These are phyloP conservation scores for Rhodotorula glutinis DNA, from an alignment of 1,284 basidiomycete species.

Conservation along the genomic window DNA sequence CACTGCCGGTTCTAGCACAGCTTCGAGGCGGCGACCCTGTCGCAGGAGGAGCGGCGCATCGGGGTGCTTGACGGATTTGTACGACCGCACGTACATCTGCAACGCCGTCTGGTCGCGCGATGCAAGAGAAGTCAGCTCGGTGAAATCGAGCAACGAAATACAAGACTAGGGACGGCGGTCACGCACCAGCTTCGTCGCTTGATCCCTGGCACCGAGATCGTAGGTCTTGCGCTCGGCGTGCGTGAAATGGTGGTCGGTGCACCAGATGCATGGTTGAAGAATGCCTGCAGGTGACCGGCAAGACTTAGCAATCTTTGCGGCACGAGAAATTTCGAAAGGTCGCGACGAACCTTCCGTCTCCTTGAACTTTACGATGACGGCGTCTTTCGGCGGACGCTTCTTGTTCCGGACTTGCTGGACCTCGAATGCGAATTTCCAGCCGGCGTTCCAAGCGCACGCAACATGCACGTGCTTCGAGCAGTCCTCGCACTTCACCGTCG, in stretches of 20 bases:
- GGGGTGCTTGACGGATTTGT: conserved; percentile 68
- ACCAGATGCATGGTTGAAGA: conserved; percentile 76
- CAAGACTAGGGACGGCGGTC: background rate
- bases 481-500: conserved; percentile 76
- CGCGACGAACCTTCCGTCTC: conserved; percentile 54
- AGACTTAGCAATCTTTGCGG: background rate
- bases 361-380: conserved; percentile 72
- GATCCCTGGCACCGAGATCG: conserved; percentile 30
- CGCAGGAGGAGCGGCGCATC: conserved; percentile 61
- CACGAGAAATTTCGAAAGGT: no score
- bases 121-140: background rate
- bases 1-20: conserved; percentile 24
- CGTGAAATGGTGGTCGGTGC: conserved; percentile 69
- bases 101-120: conserved; percentile 24
- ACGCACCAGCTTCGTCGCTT: conserved; percentile 27
- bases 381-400: conserved; percentile 60
- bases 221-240: conserved; percentile 28
- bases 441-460: conserved; percentile 81
- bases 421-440: conserved; percentile 84
- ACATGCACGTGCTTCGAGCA: conserved; percentile 78
- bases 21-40: conserved; percentile 47
- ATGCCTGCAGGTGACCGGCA: conserved; percentile 56
- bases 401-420: conserved; percentile 67
- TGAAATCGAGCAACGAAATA: background rate
- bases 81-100: conserved; percentile 52